These are phyloP conservation scores for Zizania latifolia DNA, from an alignment of 176 grass and related monocot genomes.

Conservation along the genomic window DNA sequence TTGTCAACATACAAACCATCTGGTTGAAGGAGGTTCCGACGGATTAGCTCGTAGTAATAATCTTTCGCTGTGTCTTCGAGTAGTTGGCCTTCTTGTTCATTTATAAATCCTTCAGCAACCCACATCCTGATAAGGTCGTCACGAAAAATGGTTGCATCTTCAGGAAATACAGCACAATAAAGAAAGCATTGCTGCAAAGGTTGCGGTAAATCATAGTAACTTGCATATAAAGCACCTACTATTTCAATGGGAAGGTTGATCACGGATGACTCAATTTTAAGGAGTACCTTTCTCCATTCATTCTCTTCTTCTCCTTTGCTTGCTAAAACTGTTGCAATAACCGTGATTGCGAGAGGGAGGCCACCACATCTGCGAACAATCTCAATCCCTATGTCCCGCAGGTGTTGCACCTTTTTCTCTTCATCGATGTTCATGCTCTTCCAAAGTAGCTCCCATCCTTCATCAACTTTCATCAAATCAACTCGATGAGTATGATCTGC, in stretches of 20 bases:
- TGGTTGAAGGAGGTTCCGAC: slow-evolving; percentile 32
- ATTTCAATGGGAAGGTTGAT: slow-evolving; percentile 6
- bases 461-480: slow-evolving; percentile 5
- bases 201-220: slow-evolving; percentile 33
- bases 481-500: slow-evolving; percentile 22
- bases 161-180: slow-evolving; percentile 6
- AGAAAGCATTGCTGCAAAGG: slow-evolving; percentile 42
- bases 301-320: neutral
- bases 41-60: slow-evolving; percentile 36
- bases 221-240: slow-evolving; percentile 28
- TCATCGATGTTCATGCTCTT: slow-evolving; percentile 22
- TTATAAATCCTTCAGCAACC: slow-evolving; percentile 37
- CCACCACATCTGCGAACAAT: slow-evolving; percentile 38
- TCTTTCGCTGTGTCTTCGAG: slow-evolving; percentile 42
- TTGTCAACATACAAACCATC: accelerated
- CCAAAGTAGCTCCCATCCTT: slow-evolving; percentile 33
- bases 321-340: slow-evolving; percentile 5
- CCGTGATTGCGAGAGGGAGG: slow-evolving; percentile 46
- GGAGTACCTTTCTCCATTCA: slow-evolving; percentile 20
- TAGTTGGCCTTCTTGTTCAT: neutral
- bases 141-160: neutral
- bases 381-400: neutral
- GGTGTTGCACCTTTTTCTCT: slow-evolving; percentile 10
- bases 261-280: slow-evolving; percentile 26
- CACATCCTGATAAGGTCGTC: slow-evolving; percentile 2